Percentiles rank a stretch among this genome's conserved stretches.
These are phyloP conservation scores for Tylopilus cervinicoccineus DNA, from an alignment of 768 basidiomycete species.

Conservation along the genomic window DNA sequence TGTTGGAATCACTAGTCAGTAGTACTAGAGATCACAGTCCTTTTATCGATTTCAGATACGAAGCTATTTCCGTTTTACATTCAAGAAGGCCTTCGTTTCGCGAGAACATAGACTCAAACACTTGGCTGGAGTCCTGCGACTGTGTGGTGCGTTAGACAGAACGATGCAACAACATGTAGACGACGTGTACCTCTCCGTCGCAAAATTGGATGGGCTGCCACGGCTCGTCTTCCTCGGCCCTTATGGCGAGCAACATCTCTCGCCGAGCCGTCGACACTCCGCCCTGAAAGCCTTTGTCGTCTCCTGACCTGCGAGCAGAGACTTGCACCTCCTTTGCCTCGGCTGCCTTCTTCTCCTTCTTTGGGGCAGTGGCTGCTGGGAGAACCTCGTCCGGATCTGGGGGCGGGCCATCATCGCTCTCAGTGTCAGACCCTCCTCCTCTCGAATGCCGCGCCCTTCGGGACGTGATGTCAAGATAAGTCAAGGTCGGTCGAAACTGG, in stretches of 20 bases:
- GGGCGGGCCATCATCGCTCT: conserved; percentile 76
- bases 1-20: not conserved
- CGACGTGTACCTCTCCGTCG: conserved; percentile 54
- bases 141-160: conserved; percentile 29
- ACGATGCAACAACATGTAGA: not conserved
- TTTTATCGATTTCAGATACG: conserved; percentile 54
- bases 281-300: conserved; percentile 61
- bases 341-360: conserved; percentile 57
- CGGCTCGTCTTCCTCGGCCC: conserved; percentile 71
- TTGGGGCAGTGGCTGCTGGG: conserved; percentile 36
- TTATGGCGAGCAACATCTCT: conserved; percentile 73
- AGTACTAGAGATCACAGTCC: conserved; percentile 39
- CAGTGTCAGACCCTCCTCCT: conserved; percentile 53
- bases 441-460: conserved; percentile 55
- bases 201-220: conserved; percentile 71
- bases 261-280: conserved; percentile 67
- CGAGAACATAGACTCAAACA: conserved; percentile 64
- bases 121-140: conserved; percentile 53
- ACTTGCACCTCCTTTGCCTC: conserved; percentile 77
- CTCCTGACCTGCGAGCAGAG: conserved; percentile 58
- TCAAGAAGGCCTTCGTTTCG: conserved; percentile 45
- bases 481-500: conserved; percentile 78
- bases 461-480: conserved; percentile 71
- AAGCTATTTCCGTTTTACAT: conserved; percentile 52
- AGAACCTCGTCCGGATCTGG: conserved; percentile 72